Evolutionary conservation across 2,329 filamentous ascomycete species (phyloP).

Genomic region (Aureobasidium melanogenum): DNA sequence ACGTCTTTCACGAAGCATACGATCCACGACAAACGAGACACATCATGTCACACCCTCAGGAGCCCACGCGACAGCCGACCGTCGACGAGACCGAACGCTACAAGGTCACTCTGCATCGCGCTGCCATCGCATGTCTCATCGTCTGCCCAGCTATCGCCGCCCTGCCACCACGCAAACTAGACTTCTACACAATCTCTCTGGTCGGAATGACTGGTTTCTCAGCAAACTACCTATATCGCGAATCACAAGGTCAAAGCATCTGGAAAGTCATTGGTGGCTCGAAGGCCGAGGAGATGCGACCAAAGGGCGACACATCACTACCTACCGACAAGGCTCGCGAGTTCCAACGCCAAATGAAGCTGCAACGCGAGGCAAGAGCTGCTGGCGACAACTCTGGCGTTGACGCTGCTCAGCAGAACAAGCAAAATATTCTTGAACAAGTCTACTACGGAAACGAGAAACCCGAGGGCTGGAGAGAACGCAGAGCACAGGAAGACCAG

Average conservation of each 20-base stretch:
- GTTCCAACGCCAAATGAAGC: conserved; percentile 28
- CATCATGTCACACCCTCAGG: conserved; percentile 21
- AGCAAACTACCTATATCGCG: conserved; percentile 39
- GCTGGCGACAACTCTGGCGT: conserved; percentile 25
- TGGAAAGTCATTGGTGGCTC: conserved; percentile 23
- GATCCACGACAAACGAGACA: background rate
- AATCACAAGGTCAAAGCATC: conserved; percentile 32
- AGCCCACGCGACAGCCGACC: conserved; percentile 19
- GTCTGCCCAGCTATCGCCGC: conserved; percentile 46
- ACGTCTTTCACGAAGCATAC: background rate
- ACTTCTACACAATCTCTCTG: conserved; percentile 50
- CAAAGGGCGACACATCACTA: conserved; percentile 16
- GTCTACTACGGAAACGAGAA: conserved; percentile 32
- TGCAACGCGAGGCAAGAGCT: conserved; percentile 30
- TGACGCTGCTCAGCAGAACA: conserved; percentile 14
- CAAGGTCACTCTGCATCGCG: conserved; percentile 28
- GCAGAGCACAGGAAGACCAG: conserved; percentile 36
- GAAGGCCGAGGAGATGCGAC: conserved; percentile 6
- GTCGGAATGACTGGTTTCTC: conserved; percentile 40
- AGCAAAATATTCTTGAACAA: conserved; percentile 23
- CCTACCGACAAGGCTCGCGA: conserved; percentile 31
- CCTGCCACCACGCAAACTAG: conserved; percentile 54
- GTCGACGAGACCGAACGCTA: conserved; percentile 18
- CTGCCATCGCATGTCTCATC: conserved; percentile 42
- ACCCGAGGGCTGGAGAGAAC: conserved; percentile 35